Base-by-base conservation (phyloP, 805 yeast species). In the Zygotorulaspora sp. region DNA sequence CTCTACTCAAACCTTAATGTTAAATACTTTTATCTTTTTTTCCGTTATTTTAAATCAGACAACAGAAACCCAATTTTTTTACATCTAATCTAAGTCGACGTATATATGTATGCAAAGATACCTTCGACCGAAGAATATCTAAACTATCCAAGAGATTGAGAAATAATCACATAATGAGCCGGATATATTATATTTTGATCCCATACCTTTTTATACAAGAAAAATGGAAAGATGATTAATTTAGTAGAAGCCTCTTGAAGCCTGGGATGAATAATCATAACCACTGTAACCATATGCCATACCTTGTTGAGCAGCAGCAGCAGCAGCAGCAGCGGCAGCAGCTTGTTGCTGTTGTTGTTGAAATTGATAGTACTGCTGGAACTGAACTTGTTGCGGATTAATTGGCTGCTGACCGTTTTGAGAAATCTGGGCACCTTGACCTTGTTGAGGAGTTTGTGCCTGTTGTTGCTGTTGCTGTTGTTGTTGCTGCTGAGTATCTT, bases 171-270 rank as follows among this genome's bases (percentile, higher is more conserved):
- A 26, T 26, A 14, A 26, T 26, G 30, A 14, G 30, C 17, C 14
- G 30, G 30, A 26, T n/a, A 26, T n/a, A n/a, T 26, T n/a, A n/a
- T n/a, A n/a, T n/a, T 4, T 26, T 26, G 30, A 26, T 26, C 17
- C 30, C 30, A 26, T 26, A 26, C 12, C 30, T 26, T 26, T 21
- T 32, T 19, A 12, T 32, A 32, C 18, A 21, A 32, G 27, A 15
- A 24, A 24, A 16, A 14, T n/a, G 8, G 17, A 32, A 14, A 26
- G 24, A 19, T 25, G 17, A 19, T 20, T 18, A 19, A 14, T 14
- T 46, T 45, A 61, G 41, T 61, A 61, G 40, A 55, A 61, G 21
- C 63, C 64, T 46, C 63, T 56, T 25, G 65, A 55, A 38, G 53
- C 52, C 40, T 58, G 62, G 32, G 63, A 58, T 15, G 58, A 44